phyloP scores from a whole-genome alignment of 2,329 filamentous ascomycete species.

The Talaromyces sp. region DNA sequence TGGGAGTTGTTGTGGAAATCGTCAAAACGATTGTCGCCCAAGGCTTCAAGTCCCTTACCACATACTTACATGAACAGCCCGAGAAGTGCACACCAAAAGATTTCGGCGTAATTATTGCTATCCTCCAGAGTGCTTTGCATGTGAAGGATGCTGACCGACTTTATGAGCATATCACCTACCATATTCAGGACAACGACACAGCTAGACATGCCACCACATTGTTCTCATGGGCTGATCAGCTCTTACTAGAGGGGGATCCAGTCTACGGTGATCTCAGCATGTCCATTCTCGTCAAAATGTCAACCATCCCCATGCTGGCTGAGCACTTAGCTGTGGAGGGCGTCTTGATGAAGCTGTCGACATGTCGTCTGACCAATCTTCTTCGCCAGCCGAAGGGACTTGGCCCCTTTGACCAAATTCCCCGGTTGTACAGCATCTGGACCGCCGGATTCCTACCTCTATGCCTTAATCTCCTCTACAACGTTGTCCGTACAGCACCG shows the following conservation, averaged over 20 bases:
- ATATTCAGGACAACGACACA: conserved; percentile 67
- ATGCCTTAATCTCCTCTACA: conserved; percentile 81
- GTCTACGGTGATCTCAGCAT: conserved; percentile 92
- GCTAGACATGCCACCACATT: conserved; percentile 81
- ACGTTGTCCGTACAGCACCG: conserved; percentile 76
- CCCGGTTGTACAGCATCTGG: conserved; percentile 87
- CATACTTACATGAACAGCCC: conserved; percentile 76
- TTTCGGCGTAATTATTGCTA: conserved; percentile 81
- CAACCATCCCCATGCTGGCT: conserved; percentile 75
- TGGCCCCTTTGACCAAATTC: conserved; percentile 75
- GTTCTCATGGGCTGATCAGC: conserved; percentile 89
- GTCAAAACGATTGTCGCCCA: conserved; percentile 76
- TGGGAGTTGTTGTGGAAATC: conserved; percentile 73
- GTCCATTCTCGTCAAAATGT: conserved; percentile 84
- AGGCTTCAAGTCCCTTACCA: conserved; percentile 80
- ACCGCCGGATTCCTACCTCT: conserved; percentile 83
- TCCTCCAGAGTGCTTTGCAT: conserved; percentile 80
- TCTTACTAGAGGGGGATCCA: conserved; percentile 77
- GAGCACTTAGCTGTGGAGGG: conserved; percentile 90
- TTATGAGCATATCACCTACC: conserved; percentile 70
- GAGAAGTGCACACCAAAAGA: conserved; percentile 71
- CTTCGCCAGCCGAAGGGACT: conserved; percentile 70
- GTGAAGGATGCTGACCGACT: conserved; percentile 75
- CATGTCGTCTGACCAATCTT: conserved; percentile 76
- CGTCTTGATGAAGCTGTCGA: conserved; percentile 75